Conservation (phyloP, 208 protist species). For the Borovskyia barvae region DNA sequence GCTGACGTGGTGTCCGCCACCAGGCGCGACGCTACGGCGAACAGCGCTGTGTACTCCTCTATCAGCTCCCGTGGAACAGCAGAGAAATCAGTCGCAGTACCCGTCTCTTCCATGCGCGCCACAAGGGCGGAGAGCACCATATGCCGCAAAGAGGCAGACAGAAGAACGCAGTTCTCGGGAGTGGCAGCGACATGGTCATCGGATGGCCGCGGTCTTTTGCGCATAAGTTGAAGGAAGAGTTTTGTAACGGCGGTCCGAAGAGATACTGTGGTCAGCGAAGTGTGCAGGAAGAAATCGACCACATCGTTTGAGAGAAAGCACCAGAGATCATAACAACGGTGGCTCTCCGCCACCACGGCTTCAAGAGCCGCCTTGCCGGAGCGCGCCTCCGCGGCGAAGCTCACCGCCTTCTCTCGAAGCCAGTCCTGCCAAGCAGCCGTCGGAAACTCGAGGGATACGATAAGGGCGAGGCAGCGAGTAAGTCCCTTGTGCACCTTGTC, state of each 20-base stretch:
- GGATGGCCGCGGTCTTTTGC: constrained; percentile 30
- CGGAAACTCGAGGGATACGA: constrained; percentile 41
- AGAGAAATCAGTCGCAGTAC: too few relatives aligned
- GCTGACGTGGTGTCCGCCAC: constrained; percentile 32
- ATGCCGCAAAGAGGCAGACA: constrained; percentile 26
- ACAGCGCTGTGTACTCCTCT: constrained; percentile 16
- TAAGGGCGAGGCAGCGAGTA: constrained; percentile 24
- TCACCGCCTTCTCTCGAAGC: constrained; percentile 17
- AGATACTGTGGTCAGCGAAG: constrained; percentile 3
- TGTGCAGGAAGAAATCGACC: constrained; percentile 15
- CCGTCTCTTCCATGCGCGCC: constrained; percentile 8
- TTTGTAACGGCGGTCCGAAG: constrained; percentile 8
- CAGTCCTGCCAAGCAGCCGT: constrained; percentile 35
- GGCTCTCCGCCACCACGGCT: constrained; percentile 21
- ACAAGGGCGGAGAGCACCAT: constrained; percentile 19
- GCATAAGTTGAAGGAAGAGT: constrained; percentile 35
- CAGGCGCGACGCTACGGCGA: constrained; percentile 33
- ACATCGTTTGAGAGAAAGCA: constrained; percentile 28
- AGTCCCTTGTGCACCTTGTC: constrained; percentile 26
- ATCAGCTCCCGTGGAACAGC: not conserved
- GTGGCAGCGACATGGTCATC: constrained; percentile 23
- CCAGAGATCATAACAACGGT: constrained; percentile 37
- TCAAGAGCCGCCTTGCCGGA: not conserved
- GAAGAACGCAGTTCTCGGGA: constrained; percentile 37
- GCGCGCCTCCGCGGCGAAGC: constrained; percentile 1